These are phyloP conservation scores for Metahyphopichia silvanorum DNA, from an alignment of 805 yeast genomes.

Conservation along the genomic window DNA sequence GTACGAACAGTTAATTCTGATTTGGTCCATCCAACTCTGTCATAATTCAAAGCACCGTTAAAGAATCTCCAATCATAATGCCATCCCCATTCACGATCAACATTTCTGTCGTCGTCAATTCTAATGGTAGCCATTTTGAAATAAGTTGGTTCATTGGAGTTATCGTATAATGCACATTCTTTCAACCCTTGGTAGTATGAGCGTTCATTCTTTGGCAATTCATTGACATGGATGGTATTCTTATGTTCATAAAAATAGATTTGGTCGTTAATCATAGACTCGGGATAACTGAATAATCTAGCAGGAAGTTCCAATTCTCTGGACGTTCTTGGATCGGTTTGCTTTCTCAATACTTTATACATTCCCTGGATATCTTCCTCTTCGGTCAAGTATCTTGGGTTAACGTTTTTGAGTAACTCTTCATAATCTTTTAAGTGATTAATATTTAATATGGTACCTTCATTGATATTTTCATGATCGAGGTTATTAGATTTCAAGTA, in stretches of 20 bases:
- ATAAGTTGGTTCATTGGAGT: conserved; percentile 28
- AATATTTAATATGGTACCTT: conserved; percentile 8
- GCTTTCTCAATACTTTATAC: conserved; percentile 12
- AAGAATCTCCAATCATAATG: conserved; percentile 64
- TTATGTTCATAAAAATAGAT: conserved; percentile 13
- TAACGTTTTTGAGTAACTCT: conserved; percentile 14
- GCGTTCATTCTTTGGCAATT: conserved; percentile 11
- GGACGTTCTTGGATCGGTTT: conserved; percentile 8
- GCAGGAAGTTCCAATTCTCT: conserved; percentile 12
- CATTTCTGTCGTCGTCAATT: conserved; percentile 27
- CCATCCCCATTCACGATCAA: conserved; percentile 42
- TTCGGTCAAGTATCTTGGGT: conserved; percentile 10
- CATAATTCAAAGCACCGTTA: conserved; percentile 49
- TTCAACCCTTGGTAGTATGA: conserved; percentile 20
- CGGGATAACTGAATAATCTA: conserved; percentile 19
- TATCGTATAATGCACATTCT: conserved; percentile 10
- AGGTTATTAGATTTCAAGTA: conserved; percentile 14
- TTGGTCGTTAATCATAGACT: conserved; percentile 10
- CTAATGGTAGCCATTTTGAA: conserved; percentile 33
- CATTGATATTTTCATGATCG: conserved; percentile 9
- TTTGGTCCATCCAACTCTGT: conserved; percentile 26
- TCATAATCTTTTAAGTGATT: conserved; percentile 27
- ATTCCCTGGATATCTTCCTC: conserved; percentile 16
- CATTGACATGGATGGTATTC: conserved; percentile 6
- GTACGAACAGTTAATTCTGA: conserved; percentile 17